phyloP scores from a whole-genome alignment of 1,284 basidiomycete genomes.

The Fomitopsis pinicola region DNA sequence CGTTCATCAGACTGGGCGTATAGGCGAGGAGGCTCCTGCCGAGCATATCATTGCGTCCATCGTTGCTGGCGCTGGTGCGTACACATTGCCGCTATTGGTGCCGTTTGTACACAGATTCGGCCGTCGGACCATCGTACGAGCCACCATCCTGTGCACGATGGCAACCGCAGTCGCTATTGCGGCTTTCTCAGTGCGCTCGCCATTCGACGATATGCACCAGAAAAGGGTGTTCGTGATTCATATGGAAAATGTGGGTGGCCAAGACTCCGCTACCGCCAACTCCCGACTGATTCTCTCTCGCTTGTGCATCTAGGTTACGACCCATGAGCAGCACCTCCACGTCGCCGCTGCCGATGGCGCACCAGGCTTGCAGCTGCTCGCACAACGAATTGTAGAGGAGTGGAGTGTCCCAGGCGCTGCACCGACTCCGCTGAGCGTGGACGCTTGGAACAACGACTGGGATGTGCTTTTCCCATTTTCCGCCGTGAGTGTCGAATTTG shows the following conservation, averaged over 20 bases:
- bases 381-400: constrained; percentile 53
- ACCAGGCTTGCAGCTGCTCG: constrained; percentile 65
- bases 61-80: constrained; percentile 57
- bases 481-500: constrained; percentile 40
- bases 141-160: constrained; percentile 44
- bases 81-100: constrained; percentile 58
- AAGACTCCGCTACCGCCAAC: too few species aligned
- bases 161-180: constrained; percentile 51
- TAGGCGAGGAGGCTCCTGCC: constrained; percentile 74
- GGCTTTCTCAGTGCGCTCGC: constrained; percentile 56
- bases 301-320: constrained; percentile 40
- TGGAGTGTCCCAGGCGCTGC: constrained; percentile 48
- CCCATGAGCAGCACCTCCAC: constrained; percentile 73
- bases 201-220: constrained; percentile 86
- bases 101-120: constrained; percentile 80
- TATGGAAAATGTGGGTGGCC: constrained; percentile 74
- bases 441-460: constrained; percentile 77
- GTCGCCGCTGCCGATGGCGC: constrained; percentile 84
- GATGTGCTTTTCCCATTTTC: constrained; percentile 87
- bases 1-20: constrained; percentile 58
- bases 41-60: constrained; percentile 89
- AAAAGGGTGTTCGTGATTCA: constrained; percentile 86
- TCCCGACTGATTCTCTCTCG: neutral
- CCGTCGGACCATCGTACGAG: constrained; percentile 38
- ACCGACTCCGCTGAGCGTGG: constrained; percentile 50